Evolutionary conservation across 352 stramenopile species (phyloP), one percentile per base, ranked within the genome.

Genomic region (Phytophthora lateralis): DNA sequence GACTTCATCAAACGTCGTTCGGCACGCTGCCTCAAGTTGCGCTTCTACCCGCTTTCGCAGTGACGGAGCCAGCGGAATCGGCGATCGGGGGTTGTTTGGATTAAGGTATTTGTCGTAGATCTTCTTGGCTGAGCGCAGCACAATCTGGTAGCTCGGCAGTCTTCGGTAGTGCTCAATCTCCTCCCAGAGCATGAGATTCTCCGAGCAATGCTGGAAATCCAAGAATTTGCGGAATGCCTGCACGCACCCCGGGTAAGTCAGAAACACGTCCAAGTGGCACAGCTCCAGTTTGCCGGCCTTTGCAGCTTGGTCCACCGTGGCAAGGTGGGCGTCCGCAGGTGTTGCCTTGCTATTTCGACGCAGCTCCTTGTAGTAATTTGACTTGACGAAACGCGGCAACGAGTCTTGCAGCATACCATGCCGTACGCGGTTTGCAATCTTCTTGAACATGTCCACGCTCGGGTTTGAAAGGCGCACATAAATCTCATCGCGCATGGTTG

Each of bases 91-190:
- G 58, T 83, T 91, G 41, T 29, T 68, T 9, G 75, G 78, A 63
- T 89, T 90, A 32, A 94, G 55, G 60, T 91, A 94, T 68, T 94
- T 94, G 66, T 92, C 85, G 61, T 89, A 90, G 48, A 94, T 90
- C 57, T 94, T 94, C 65, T 86, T 87, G 42, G 85, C 85, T 24
- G 81, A 89, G 17, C 85, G 85, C 20, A 91, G 45, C 21, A 94
- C 82, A 60, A 94, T 94, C 71, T 94, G 82, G 68, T 94, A 91
- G 20, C 80, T 91, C 26, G 85, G 85, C 30, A 94, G 64, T 3
- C 85, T 71, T 6, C 81, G 78, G 15, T 90, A 94, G 27, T 94
- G 80, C 55, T 94, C 85, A 43, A 94, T 90, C 52, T 94, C 85
- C 60, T 94, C 85, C 73, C 81, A 92, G 1, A 94, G 72, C 77